Evolutionary conservation across 1,139 yeast genomes (phyloP), one percentile per base, ranked within the genome.

Genomic region (Diutina pseudorugosa): DNA sequence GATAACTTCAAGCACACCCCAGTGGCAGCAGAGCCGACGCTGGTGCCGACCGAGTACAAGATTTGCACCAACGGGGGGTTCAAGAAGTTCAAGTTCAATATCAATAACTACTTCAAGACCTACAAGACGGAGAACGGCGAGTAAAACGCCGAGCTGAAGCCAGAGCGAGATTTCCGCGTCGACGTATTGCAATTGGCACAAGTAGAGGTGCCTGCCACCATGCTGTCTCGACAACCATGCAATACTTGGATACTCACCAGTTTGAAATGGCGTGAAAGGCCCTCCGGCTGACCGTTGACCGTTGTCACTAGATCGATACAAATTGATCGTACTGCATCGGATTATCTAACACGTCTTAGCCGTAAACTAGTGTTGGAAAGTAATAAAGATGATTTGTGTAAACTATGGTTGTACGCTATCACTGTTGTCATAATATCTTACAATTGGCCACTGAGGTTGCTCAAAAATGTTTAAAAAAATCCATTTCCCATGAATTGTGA

Each of bases 11-110:
- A 43, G 33, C 12, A 70, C 27, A 66, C 72, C 7, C 79, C 79
- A 52, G 44, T 12, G 14, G 12, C 19, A 19, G 42, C 21, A 30
- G 21, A 27, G 20, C 19, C 27, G n/a, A 4, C 40, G 16, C n/a
- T 47, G 11, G 54, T 18, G 20, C 11, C 20, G 7, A n/a, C 49
- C 5, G 9, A 11, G 18, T 45, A 41, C 49, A 63, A 11, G 58
- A 71, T 86, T 1, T 69, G 67, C 16, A 78, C 94, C 4, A 91
- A 90, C 63, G 85, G 90, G 60, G 97, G 97, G 1, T 80, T 70
- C 27, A 40, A 49, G 30, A 36, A 36, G 56, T 90, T 90, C 63
- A 70, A 75, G 53, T 90, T 82, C 64, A 89, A 90, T 63, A 85
- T 90, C 57, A 76, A 77, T 52, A 76, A 77, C 55, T 85, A 86